phyloP scores from a whole-genome alignment of 179 eudicot genomes.

The Amaranthus tricolor region DNA sequence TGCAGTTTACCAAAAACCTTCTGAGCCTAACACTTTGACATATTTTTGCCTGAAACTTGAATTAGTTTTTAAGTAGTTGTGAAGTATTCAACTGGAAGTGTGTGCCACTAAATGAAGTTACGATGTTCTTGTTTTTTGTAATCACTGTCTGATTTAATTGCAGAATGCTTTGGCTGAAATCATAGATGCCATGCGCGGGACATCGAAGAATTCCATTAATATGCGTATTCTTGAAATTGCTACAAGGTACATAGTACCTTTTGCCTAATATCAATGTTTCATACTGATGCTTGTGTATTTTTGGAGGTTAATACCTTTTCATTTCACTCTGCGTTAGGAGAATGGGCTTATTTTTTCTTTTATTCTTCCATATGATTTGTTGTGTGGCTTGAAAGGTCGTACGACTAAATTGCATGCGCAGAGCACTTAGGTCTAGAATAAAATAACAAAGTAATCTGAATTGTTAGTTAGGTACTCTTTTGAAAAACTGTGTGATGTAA shows the following conservation, averaged over 20 bases:
- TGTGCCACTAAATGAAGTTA: not conserved
- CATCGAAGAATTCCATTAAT: constrained; percentile 46
- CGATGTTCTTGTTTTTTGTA: not conserved
- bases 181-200: constrained; percentile 62
- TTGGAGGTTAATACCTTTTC: not conserved
- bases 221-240: constrained; percentile 58
- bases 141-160: constrained; percentile 19
- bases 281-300: not conserved
- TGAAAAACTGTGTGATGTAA: no score
- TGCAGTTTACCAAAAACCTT: no score
- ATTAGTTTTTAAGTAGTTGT: no score
- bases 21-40: no score
- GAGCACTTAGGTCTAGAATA: not conserved
- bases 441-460: not conserved
- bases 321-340: not conserved
- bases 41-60: no score
- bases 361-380: not conserved
- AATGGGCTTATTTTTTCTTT: not conserved
- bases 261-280: not conserved
- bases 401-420: not conserved
- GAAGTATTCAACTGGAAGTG: not conserved
- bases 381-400: not conserved
- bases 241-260: constrained; percentile 37
- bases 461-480: no score
- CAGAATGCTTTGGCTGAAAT: constrained; percentile 59